Evolutionary conservation across 805 yeast species (phyloP).

Genomic region (Helenozyma baotianmanensis): DNA sequence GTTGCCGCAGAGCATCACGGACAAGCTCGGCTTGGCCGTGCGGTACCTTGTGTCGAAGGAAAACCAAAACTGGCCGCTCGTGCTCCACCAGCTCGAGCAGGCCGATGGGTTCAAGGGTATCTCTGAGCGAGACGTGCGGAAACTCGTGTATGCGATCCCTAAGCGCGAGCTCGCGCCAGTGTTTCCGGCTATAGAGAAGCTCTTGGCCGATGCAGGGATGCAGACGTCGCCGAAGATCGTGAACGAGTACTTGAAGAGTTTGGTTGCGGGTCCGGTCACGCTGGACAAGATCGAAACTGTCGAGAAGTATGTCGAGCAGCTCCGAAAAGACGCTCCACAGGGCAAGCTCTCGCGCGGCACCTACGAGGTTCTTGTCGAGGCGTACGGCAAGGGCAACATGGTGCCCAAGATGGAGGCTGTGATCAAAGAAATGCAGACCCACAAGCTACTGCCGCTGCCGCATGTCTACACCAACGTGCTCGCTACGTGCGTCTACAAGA

Average conservation of each 20-base stretch:
- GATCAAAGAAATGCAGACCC: constrained; percentile 33
- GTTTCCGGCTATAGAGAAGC: constrained; percentile 20
- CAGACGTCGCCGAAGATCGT: constrained; percentile 27
- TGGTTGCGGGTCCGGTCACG: constrained; percentile 18
- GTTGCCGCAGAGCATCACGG: constrained; percentile 34
- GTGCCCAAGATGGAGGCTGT: constrained; percentile 35
- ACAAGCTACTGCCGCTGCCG: constrained; percentile 38
- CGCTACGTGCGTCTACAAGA: constrained; percentile 53
- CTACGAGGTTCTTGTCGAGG: constrained; percentile 41
- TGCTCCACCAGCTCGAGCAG: constrained; percentile 32
- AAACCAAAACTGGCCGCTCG: constrained; percentile 45
- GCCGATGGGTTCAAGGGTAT: constrained; percentile 35
- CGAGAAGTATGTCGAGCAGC: constrained; percentile 27
- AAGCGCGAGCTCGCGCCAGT: constrained; percentile 26
- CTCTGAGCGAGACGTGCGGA: constrained; percentile 27
- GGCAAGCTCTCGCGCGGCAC: constrained; percentile 33
- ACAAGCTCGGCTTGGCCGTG: constrained; percentile 36
- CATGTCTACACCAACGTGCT: constrained; percentile 53
- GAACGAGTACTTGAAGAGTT: constrained; percentile 34
- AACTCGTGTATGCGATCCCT: constrained; percentile 41
- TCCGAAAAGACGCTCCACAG: constrained; percentile 17
- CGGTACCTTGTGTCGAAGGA: constrained; percentile 35
- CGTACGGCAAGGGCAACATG: constrained; percentile 39
- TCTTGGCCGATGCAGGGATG: constrained; percentile 33
- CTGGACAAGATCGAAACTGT: constrained; percentile 22